These are phyloP conservation scores for Entomortierella lignicola DNA, from an alignment of 192 early-diverging fungal genomes.

Conservation along the genomic window DNA sequence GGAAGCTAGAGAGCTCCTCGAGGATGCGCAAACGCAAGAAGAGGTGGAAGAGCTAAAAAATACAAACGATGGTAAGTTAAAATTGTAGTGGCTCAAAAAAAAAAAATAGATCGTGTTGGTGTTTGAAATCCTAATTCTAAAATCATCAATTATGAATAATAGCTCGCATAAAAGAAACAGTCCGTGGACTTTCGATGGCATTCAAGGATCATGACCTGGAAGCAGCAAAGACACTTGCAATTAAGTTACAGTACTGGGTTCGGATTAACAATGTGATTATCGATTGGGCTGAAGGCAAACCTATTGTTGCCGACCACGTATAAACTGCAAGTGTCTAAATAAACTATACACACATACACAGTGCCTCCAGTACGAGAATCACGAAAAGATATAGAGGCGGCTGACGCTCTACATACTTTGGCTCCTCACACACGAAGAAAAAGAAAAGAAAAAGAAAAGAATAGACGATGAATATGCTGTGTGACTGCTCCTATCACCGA, in stretches of 20 bases:
- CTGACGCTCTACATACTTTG: too few relatives aligned
- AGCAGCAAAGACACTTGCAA: conserved; percentile 70
- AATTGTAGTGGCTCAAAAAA: neutral
- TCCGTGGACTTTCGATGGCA: conserved; percentile 58
- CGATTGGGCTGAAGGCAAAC: conserved; percentile 70
- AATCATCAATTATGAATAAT: neutral
- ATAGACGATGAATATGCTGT: too few relatives aligned
- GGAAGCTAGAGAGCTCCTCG: conserved; percentile 81
- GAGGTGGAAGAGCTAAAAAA: conserved; percentile 69
- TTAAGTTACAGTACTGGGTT: conserved; percentile 84
- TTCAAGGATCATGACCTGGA: conserved; percentile 67
- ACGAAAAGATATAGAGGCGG: too few relatives aligned
- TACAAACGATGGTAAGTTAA: conserved; percentile 69
- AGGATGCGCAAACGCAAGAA: conserved; percentile 71
- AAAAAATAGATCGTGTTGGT: neutral
- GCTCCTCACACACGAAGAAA: too few relatives aligned
- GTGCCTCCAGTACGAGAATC: too few relatives aligned
- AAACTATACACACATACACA: too few relatives aligned
- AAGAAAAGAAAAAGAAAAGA: too few relatives aligned
- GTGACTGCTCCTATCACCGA: too few relatives aligned
- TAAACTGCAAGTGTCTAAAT: too few relatives aligned
- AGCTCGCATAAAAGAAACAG: conserved; percentile 64
- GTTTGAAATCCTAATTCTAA: neutral
- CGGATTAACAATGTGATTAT: conserved; percentile 65
- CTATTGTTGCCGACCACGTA: conserved; percentile 65